A percentile compares a stretch with the other conserved stretches of the same genome.
Evolutionary conservation across 441 rosid species (phyloP).

Genomic region (Rhodomyrtus psidioides): DNA sequence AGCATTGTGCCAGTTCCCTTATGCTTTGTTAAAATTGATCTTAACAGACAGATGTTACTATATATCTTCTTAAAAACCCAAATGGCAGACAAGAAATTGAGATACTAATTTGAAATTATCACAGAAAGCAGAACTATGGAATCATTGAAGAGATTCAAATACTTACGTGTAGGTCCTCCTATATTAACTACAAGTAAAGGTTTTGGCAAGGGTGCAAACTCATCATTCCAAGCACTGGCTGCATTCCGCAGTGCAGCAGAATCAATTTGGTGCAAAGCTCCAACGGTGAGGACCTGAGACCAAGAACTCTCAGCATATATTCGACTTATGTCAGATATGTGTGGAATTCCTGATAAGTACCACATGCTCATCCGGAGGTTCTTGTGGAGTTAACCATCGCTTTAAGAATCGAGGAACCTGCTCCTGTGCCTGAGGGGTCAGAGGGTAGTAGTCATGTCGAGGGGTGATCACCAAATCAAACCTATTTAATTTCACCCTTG

Average conservation of each 20-base stretch:
- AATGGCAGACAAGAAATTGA: background rate
- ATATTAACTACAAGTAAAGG: slow-evolving; percentile 85
- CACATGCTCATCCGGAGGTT: slow-evolving; percentile 72
- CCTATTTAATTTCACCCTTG: slow-evolving; percentile 67
- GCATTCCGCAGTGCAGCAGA: slow-evolving; percentile 67
- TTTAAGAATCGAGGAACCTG: slow-evolving; percentile 66
- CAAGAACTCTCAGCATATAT: background rate
- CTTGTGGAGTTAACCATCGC: slow-evolving; percentile 78
- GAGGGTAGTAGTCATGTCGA: slow-evolving; percentile 79
- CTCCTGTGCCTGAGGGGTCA: slow-evolving; percentile 68
- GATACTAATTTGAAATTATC: background rate
- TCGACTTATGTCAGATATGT: background rate
- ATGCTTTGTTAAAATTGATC: background rate
- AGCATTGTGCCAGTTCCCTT: background rate
- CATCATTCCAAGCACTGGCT: slow-evolving; percentile 83
- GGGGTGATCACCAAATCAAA: slow-evolving; percentile 95
- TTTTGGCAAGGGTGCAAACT: slow-evolving; percentile 71
- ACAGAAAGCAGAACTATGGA: background rate
- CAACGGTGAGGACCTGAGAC: slow-evolving; percentile 66
- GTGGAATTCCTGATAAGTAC: slow-evolving; percentile 30
- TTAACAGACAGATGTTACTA: background rate
- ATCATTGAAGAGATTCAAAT: background rate
- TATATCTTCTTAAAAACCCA: background rate
- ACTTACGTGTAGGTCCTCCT: slow-evolving; percentile 82
- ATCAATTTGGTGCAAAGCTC: slow-evolving; percentile 87